phyloP scores from a whole-genome alignment of 2,329 filamentous ascomycete genomes.

The Sporothrix pseudoabietina region DNA sequence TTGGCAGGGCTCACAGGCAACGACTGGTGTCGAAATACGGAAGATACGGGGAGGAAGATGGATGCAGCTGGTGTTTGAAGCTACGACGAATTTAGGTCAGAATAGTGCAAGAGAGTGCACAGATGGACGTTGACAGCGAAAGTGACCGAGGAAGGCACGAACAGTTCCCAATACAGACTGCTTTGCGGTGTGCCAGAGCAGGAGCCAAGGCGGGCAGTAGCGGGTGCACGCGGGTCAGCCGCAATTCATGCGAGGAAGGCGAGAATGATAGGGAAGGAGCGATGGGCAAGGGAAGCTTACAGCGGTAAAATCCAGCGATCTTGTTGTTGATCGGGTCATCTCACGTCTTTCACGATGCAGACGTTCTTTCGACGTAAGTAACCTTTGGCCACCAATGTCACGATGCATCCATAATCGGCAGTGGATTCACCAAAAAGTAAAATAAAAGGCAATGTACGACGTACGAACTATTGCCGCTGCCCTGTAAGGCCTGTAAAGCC shows the following conservation, averaged over 20 bases:
- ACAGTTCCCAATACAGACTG: conserved; percentile 11
- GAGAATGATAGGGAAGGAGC: background rate
- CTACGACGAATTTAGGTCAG: background rate
- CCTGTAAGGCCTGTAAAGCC: background rate
- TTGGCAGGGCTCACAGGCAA: conserved; percentile 21
- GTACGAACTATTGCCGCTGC: background rate
- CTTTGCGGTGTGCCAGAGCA: conserved; percentile 11
- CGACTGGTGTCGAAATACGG: background rate
- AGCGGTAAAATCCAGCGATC: background rate
- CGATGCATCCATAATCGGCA: background rate
- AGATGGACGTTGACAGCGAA: too few species aligned
- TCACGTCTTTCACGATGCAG: too few species aligned
- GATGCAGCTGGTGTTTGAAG: background rate
- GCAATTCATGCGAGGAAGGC: conserved; percentile 19
- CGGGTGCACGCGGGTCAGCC: background rate
- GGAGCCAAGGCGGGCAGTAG: background rate
- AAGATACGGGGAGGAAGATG: background rate
- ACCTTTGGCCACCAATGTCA: background rate
- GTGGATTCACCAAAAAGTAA: background rate
- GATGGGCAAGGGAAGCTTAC: background rate
- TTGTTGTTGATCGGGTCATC: background rate
- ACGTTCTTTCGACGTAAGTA: background rate
- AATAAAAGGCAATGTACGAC: background rate
- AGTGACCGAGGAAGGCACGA: background rate
- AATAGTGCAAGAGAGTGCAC: background rate